phyloP scores from a whole-genome alignment of 2,329 filamentous ascomycete species.

The Ceratocystis eucalypticola region DNA sequence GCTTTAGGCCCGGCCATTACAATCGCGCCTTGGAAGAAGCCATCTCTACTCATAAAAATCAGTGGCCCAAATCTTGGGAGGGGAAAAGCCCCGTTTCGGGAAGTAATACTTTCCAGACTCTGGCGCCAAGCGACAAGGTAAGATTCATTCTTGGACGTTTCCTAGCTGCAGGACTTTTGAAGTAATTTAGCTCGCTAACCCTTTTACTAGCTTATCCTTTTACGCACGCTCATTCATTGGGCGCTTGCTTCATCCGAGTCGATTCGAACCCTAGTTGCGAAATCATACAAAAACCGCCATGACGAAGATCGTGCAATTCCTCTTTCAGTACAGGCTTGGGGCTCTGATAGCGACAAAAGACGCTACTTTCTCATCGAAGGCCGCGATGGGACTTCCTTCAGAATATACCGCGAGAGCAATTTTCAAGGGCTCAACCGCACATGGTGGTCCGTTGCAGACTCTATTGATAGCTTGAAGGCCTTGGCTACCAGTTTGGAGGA shows the following conservation, averaged over 20 bases:
- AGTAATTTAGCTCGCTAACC: background rate
- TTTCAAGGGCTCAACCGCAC: slow-evolving; percentile 59
- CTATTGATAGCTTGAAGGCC: slow-evolving; percentile 68
- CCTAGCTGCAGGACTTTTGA: background rate
- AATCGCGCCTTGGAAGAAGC: slow-evolving; percentile 88
- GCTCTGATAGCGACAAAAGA: slow-evolving; percentile 75
- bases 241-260: slow-evolving; percentile 75
- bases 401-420: slow-evolving; percentile 88
- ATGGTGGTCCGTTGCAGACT: slow-evolving; percentile 88
- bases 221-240: slow-evolving; percentile 79
- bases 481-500: slow-evolving; percentile 64
- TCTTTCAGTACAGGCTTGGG: slow-evolving; percentile 81
- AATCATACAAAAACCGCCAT: slow-evolving; percentile 76
- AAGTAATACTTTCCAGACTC: slow-evolving; percentile 64
- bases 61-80: slow-evolving; percentile 81
- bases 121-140: slow-evolving; percentile 74
- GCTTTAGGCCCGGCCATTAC: slow-evolving; percentile 70
- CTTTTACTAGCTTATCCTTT: slow-evolving; percentile 55
- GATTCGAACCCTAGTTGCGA: slow-evolving; percentile 67
- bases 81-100: slow-evolving; percentile 71
- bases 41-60: slow-evolving; percentile 64
- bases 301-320: slow-evolving; percentile 72
- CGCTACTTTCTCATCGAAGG: slow-evolving; percentile 92
- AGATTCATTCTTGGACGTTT: slow-evolving; percentile 22
- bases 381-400: slow-evolving; percentile 82